phyloP scores from a whole-genome alignment of 768 basidiomycete species.

The Cyclocybe aegerita region DNA sequence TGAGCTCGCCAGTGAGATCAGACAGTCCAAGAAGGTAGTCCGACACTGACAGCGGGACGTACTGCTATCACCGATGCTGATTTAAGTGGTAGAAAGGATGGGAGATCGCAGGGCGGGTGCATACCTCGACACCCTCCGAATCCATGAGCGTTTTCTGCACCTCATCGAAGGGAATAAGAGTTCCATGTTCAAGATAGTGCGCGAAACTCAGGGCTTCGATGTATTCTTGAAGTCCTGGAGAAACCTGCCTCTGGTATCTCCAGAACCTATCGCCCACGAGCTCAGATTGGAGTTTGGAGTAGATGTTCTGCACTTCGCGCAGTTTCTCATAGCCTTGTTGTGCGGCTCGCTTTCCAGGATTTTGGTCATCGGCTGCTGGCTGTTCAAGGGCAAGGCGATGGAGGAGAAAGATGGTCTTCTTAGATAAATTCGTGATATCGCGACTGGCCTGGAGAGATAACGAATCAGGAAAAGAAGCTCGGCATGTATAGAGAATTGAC shows the following conservation, averaged over 20 bases:
- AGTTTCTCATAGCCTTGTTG: slow-evolving; percentile 58
- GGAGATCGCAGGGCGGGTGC: slow-evolving; percentile 25
- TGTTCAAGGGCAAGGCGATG: slow-evolving; percentile 62
- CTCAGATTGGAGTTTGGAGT: slow-evolving; percentile 60
- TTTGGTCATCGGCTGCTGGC: slow-evolving; percentile 23
- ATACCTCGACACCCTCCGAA: slow-evolving; percentile 60
- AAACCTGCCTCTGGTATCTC: slow-evolving; percentile 72
- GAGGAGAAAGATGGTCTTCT: slow-evolving; percentile 91
- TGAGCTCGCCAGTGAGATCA: slow-evolving; percentile 95
- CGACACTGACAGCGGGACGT: slow-evolving; percentile 69
- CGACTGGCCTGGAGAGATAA: slow-evolving; percentile 58
- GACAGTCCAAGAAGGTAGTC: slow-evolving; percentile 93
- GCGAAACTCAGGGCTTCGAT: slow-evolving; percentile 92
- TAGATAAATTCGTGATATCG: slow-evolving; percentile 88
- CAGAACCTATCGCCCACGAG: slow-evolving; percentile 72
- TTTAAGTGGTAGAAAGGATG: slow-evolving; percentile 6
- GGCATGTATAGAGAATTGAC: slow-evolving; percentile 29
- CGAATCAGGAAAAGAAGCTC: background rate
- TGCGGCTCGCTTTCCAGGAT: slow-evolving; percentile 42
- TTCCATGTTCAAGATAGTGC: slow-evolving; percentile 72
- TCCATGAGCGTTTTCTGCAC: slow-evolving; percentile 68
- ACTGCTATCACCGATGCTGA: slow-evolving; percentile 41
- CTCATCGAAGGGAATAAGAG: slow-evolving; percentile 65
- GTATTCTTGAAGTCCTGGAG: slow-evolving; percentile 90
- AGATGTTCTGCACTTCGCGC: slow-evolving; percentile 61